A percentile compares a stretch with the other conserved stretches of the same genome.
Evolutionary conservation across 768 basidiomycete species (phyloP).

Genomic region (Aureoboletus auriporus): DNA sequence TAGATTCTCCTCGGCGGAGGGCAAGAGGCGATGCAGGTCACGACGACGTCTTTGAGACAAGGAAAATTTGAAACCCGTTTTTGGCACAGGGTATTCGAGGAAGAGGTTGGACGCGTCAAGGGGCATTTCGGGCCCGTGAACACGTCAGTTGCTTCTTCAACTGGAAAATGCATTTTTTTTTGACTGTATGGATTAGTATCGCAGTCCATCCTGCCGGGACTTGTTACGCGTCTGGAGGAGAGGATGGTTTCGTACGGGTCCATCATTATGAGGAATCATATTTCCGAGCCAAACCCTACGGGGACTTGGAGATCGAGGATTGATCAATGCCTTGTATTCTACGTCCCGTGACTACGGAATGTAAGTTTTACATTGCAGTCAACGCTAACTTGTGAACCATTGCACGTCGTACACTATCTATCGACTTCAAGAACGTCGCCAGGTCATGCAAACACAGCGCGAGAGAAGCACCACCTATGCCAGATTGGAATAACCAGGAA

Average conservation of each 20-base stretch:
- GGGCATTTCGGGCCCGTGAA: constrained; percentile 97
- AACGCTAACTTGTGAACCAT: constrained; percentile 20
- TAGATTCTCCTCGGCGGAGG: constrained; percentile 93
- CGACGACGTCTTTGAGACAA: constrained; percentile 88
- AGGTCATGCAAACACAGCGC: constrained; percentile 20
- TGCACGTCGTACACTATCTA: constrained; percentile 33
- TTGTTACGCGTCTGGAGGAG: constrained; percentile 90
- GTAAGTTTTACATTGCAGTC: constrained; percentile 25
- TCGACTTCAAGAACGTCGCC: constrained; percentile 9
- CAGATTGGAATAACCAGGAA: constrained; percentile 16
- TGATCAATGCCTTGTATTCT: constrained; percentile 25
- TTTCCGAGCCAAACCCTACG: constrained; percentile 88
- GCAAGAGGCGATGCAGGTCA: constrained; percentile 96
- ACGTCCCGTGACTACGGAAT: constrained; percentile 5
- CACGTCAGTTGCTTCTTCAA: constrained; percentile 57
- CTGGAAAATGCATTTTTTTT: neutral
- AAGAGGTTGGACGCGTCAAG: constrained; percentile 95
- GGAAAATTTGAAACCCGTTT: constrained; percentile 98
- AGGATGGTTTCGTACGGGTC: constrained; percentile 91
- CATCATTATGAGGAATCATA: constrained; percentile 95
- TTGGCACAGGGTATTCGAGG: constrained; percentile 96
- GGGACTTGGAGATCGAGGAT: constrained; percentile 75
- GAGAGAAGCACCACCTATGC: constrained; percentile 27
- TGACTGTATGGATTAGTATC: constrained; percentile 49
- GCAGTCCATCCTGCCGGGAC: constrained; percentile 89